Base-by-base conservation (phyloP, 495 filamentous ascomycete species). In the Penicillium roqueforti region DNA sequence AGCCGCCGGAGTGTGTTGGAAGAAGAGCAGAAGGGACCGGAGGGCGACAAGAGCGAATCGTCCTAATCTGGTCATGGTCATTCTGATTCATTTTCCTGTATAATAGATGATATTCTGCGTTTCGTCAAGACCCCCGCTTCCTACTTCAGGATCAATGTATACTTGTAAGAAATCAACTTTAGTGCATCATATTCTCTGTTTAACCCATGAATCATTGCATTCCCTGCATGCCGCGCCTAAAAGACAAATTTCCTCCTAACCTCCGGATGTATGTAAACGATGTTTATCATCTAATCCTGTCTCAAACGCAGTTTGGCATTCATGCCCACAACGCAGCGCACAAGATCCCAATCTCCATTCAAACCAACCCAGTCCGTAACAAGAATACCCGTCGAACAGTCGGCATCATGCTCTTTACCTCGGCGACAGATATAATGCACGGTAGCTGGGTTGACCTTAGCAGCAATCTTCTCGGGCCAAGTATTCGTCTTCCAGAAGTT, bases 391-490 rank as follows among this genome's bases (percentile, higher is more conserved):
- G 92, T 96, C 10, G 81, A 80, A 42, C 87, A 91, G 67, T 95
- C 89, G 10, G 89, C 87, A 20, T 55, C 74, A 54, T 61, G 77
- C 66, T 72, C 71, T 69, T 60, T 71, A 60, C 93, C 88, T 14
- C 76, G 79, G 61, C 81, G 70, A 58, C 89, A 93, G 39, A 97
- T 68, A 71, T 87, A 89, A 46, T 90, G 84, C 37, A 89, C 79
- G 25, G 89, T 79, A n/a, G 84, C 86, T n/a, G 93, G 89, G 72
- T 98, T 98, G 19, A 95, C 75, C 76, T 89, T 92, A 28, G 82
- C 84, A n/a, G 92, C 92, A 62, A 97, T 87, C 72, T 80, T 87
- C 66, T 96, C 92, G 8, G 93, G 93, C 93, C 93, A 98, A 62
- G 88, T 95, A 48, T 83, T 82, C 0, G 85, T 72, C 59, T 86